Conservation (phyloP, 768 basidiomycete species). For the Lentinula sp. region DNA sequence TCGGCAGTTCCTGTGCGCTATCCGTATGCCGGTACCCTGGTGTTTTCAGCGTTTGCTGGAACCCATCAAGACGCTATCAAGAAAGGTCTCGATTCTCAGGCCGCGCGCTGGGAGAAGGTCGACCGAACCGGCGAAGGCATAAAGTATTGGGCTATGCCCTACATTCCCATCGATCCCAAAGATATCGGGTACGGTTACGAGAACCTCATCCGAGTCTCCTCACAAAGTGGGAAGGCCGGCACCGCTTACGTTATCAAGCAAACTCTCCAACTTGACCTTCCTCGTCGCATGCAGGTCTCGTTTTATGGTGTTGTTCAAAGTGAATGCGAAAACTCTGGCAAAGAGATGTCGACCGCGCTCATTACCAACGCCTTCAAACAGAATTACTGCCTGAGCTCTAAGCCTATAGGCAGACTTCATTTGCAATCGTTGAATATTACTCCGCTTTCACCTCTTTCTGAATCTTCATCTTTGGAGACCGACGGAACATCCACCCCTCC, state of each 20-base stretch:
- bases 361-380: constrained; percentile 66
- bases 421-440: constrained; percentile 59
- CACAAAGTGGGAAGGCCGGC: constrained; percentile 79
- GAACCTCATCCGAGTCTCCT: constrained; percentile 85
- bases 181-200: constrained; percentile 83
- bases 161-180: constrained; percentile 80
- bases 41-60: constrained; percentile 84
- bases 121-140: constrained; percentile 33
- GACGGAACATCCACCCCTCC: constrained; percentile 22
- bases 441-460: constrained; percentile 33
- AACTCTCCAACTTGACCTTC: constrained; percentile 67
- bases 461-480: constrained; percentile 29
- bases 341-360: constrained; percentile 74
- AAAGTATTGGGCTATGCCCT: constrained; percentile 71
- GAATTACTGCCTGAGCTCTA: constrained; percentile 58
- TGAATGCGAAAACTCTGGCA: constrained; percentile 68
- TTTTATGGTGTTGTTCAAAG: constrained; percentile 77
- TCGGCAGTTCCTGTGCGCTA: constrained; percentile 74
- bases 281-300: constrained; percentile 73
- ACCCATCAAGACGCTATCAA: constrained; percentile 86
- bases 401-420: constrained; percentile 59
- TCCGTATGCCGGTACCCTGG: constrained; percentile 79
- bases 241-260: constrained; percentile 81
- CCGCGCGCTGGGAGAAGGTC: constrained; percentile 43
- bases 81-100: constrained; percentile 74